phyloP scores from a whole-genome alignment of 208 protist genomes.

The Leishmania guyanensis region DNA sequence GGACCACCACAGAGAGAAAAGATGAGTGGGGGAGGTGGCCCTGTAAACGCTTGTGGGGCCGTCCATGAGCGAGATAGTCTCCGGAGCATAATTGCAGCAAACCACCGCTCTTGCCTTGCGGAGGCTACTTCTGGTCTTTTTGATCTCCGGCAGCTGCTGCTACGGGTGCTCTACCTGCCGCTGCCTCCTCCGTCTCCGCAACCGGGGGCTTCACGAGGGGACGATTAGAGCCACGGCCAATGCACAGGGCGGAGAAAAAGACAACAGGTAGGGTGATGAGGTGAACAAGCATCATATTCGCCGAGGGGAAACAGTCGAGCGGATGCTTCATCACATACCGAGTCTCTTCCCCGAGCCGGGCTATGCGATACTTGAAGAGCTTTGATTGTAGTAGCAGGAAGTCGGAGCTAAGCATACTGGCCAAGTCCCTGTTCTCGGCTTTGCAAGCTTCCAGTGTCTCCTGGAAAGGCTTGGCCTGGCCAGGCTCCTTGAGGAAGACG shows the following conservation, averaged over 20 bases:
- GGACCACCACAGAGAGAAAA: background rate
- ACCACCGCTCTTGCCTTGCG: background rate
- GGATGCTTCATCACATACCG: constrained; percentile 53
- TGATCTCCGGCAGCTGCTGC: background rate
- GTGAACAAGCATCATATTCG: constrained; percentile 38
- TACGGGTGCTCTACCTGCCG: constrained; percentile 7
- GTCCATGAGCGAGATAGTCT: background rate
- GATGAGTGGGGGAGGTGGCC: background rate
- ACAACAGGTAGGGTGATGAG: constrained; percentile 43
- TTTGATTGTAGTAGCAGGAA: constrained; percentile 71
- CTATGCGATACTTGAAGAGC: constrained; percentile 77
- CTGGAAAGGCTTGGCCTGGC: constrained; percentile 49
- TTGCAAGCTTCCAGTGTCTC: constrained; percentile 57
- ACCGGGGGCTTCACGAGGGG: constrained; percentile 48
- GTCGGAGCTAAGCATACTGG: constrained; percentile 62
- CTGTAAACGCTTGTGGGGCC: background rate
- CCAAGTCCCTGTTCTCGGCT: constrained; percentile 67
- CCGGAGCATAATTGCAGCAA: background rate
- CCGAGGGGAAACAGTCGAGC: constrained; percentile 45
- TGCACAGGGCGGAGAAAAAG: constrained; percentile 40
- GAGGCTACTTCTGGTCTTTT: background rate
- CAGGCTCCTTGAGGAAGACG: constrained; percentile 66
- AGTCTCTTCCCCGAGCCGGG: constrained; percentile 65
- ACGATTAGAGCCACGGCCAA: constrained; percentile 47
- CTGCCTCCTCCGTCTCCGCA: constrained; percentile 12